Evolutionary conservation across 202 grass and related monocot species (phyloP), one percentile per base, ranked within the genome.

Genomic region (Eragrostis tef): DNA sequence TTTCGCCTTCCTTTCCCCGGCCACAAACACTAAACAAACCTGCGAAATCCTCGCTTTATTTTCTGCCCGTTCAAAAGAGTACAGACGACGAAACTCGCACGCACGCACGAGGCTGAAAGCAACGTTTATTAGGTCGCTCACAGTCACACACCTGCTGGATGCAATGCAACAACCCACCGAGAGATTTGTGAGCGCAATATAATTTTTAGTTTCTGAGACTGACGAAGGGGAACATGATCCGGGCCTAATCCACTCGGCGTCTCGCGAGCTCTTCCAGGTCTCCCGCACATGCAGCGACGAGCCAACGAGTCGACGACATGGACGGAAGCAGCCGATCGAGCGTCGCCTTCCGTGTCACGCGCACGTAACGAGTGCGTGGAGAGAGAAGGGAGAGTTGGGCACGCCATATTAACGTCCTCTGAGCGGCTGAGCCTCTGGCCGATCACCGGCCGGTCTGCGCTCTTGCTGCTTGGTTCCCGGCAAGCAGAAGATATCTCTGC

Each of bases 101-200:
- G 44, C 69, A 64, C 80, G 69, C 43, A 24, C 8, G 57, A 57
- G 71, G 17, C 39, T 39, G 81, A 82, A 17, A 83, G 70, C 71
- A 54, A 65, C 70, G 45, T 45, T 39, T 27, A 25, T 25, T 79
- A 66, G 48, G 70, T 20, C 36, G 27, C 25, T 34, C 17, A 19
- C 31, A 39, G 3, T 5, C 17, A 9, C 4, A 22, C 20, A 9
- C 54, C 9, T 11, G n/a, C 53, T 8, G 2, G 9, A 39, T 39
- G 34, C 34, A 39, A 5, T 39, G 54, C 54, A 57, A 51, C 80
- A 15, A 83, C 70, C 70, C 81, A 75, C 60, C 81, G 70, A 48
- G 64, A 66, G 46, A 51, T 10, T 2, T 6, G 25, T 48, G 1
- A 48, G 31, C 25, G 24, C 45, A 51, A 5, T 0, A 27, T 16